Conservation (phyloP, 441 rosid genomes). For the Jatropha podagrica region DNA sequence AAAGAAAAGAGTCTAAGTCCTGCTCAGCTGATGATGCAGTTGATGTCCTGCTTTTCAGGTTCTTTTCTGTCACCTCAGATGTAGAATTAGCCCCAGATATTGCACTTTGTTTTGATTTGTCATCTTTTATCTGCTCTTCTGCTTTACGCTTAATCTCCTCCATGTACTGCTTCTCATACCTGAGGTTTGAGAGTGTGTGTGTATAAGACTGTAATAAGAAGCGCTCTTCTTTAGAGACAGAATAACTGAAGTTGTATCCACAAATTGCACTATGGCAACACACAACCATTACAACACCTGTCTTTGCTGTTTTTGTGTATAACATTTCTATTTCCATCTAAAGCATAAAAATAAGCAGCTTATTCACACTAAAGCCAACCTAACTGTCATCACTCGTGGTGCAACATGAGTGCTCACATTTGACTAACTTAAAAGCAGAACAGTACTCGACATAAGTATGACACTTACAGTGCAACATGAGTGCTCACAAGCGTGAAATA, state of each 20-base stretch:
- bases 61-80: constrained; percentile 29
- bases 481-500: constrained; percentile 77
- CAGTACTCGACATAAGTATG: not conserved
- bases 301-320: not conserved
- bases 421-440: not conserved
- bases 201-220: not conserved
- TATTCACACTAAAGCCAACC: not conserved
- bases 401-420: no score
- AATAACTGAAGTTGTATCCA: not conserved
- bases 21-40: constrained; percentile 44
- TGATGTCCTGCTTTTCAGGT: constrained; percentile 36
- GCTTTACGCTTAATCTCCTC: constrained; percentile 44
- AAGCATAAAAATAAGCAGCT: not conserved
- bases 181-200: constrained; percentile 11
- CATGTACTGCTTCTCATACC: constrained; percentile 52
- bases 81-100: constrained; percentile 28
- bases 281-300: not conserved
- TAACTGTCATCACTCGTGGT: not conserved
- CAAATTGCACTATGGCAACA: not conserved
- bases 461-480: constrained; percentile 67
- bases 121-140: constrained; percentile 34
- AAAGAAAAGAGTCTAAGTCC: constrained; percentile 65
- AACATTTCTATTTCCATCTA: not conserved
- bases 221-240: not conserved
- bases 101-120: constrained; percentile 32